Conservation (phyloP, 73 alveolate species). For the Paramecium primaurelia region DNA sequence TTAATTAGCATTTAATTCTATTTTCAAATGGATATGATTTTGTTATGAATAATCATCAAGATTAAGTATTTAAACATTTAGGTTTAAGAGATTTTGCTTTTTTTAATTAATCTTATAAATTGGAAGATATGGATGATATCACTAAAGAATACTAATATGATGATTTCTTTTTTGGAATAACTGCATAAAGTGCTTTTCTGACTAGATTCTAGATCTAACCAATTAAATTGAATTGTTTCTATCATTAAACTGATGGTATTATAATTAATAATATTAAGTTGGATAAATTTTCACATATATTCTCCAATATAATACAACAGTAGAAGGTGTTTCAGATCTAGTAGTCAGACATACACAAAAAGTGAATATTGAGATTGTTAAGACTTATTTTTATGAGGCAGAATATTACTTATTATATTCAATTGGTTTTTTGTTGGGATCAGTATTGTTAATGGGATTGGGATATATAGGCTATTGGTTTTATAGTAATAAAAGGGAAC, state of each 20-base stretch:
- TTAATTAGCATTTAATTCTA: background rate
- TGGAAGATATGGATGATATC: background rate
- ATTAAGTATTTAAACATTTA: background rate
- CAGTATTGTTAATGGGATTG: background rate
- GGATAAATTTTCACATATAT: background rate
- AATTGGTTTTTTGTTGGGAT: background rate
- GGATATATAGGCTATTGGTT: background rate
- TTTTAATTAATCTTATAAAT: background rate
- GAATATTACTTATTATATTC: background rate
- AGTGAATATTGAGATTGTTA: background rate
- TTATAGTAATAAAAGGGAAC: background rate
- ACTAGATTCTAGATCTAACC: background rate
- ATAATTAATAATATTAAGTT: background rate
- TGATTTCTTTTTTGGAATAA: constrained; percentile 34
- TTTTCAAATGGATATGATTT: background rate
- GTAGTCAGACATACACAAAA: background rate
- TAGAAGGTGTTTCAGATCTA: background rate
- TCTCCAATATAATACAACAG: background rate
- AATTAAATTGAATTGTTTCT: background rate
- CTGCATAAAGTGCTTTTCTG: background rate
- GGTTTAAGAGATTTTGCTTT: constrained; percentile 35
- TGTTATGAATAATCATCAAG: background rate
- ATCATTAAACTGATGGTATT: background rate
- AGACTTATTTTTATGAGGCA: background rate
- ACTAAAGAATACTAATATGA: background rate